Base-by-base conservation (phyloP, 139 green algal genomes). In the Marvania coccoides region DNA sequence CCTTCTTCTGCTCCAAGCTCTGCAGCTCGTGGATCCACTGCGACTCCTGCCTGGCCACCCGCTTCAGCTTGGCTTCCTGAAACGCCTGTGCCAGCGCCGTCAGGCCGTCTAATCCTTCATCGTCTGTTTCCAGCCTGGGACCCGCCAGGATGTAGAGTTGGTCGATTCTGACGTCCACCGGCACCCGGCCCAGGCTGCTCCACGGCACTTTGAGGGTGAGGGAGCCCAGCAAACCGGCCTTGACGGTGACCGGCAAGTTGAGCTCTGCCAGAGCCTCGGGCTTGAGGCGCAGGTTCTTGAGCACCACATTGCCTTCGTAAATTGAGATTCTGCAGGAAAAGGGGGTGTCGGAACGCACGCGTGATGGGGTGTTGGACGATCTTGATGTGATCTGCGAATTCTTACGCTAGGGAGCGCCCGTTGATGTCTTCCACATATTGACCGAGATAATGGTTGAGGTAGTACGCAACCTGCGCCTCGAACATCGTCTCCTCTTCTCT, bases 171-270 rank as follows among this genome's bases (percentile, higher is more conserved):
- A 93, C 90, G 8, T 96, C 66, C 29, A 99, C 93, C 0, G 94
- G 91, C 64, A 93, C 77, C 14, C 76, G 64, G 5, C 94, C 92
- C 13, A 99, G 81, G 14, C 65, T 81, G 12, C 69, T 77, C 94
- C 94, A 99, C 39, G 92, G 94, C 14, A 99, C 82, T 83, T 95
- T 97, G 12, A 99, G 73, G 0, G 76, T 92, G 1, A 98, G 75
- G 3, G 59, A 83, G 0, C 94, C 94, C 4, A 98, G 76, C 37
- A 98, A 74, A 2, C 94, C 94, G 1, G 87, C 80, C 33, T 91
- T 90, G 37, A 98, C 90, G 0, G 76, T 89, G 35, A 98, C 77
- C 0, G 94, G 94, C 46, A 98, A 76, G 38, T 94, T 80, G 4
- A 99, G 78, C 2, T 85, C 80, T 3, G 82, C 71, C 19, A 99